These are phyloP conservation scores for Aspergillus sp. DNA, from an alignment of 2,329 filamentous ascomycete species.

Conservation along the genomic window DNA sequence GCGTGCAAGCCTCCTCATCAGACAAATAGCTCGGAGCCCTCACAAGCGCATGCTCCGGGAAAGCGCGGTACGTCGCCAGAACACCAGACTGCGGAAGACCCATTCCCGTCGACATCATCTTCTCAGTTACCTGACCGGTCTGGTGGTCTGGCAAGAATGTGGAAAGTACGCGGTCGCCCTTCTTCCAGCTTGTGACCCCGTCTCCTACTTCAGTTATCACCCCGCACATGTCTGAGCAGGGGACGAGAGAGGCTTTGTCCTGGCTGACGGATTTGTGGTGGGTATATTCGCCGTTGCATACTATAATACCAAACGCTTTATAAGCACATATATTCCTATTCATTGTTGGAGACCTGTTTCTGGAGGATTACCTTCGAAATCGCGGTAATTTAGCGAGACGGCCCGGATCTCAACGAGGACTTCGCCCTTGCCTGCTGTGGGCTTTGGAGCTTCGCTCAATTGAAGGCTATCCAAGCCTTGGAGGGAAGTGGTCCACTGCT, in stretches of 20 bases:
- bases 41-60: slow-evolving; percentile 43
- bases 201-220: slow-evolving; percentile 54
- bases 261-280: slow-evolving; percentile 59
- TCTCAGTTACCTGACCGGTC: slow-evolving; percentile 58
- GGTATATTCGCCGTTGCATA: slow-evolving; percentile 65
- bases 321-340: neutral
- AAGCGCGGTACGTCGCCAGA: slow-evolving; percentile 43
- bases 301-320: slow-evolving; percentile 36
- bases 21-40: slow-evolving; percentile 39
- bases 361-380: slow-evolving; percentile 39
- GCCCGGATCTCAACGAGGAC: slow-evolving; percentile 54
- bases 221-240: slow-evolving; percentile 71
- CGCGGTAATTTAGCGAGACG: slow-evolving; percentile 57
- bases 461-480: slow-evolving; percentile 58
- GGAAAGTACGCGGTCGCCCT: slow-evolving; percentile 65
- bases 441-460: slow-evolving; percentile 47
- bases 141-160: slow-evolving; percentile 59
- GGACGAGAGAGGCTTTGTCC: slow-evolving; percentile 51
- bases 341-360: neutral
- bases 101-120: slow-evolving; percentile 57
- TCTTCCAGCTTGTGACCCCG: slow-evolving; percentile 49
- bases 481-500: slow-evolving; percentile 57
- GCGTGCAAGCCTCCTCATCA: slow-evolving; percentile 41
- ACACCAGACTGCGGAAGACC: slow-evolving; percentile 58
- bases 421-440: slow-evolving; percentile 52